A percentile compares a stretch with the other conserved stretches of the same genome.
Conservation (phyloP, 2,329 filamentous ascomycete genomes). For the Sporothrix phasma region DNA sequence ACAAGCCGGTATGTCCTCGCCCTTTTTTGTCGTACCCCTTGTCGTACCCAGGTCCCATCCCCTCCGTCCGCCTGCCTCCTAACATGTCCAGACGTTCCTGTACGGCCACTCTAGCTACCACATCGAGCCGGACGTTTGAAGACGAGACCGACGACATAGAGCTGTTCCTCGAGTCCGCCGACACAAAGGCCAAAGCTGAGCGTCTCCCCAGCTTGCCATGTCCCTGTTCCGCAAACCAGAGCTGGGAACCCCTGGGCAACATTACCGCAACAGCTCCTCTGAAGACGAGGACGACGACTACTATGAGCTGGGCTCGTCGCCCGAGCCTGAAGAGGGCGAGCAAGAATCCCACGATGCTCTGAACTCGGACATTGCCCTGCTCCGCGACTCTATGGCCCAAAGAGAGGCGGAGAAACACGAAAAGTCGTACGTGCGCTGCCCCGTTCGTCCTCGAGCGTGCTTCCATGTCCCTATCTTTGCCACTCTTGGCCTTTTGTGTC, state of each 20-base stretch:
- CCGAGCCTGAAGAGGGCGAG: conserved; percentile 17
- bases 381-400: conserved; percentile 37
- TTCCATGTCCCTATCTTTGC: too few relatives aligned
- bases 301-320: conserved; percentile 17
- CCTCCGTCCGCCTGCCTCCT: background rate
- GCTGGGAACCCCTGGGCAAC: conserved; percentile 20
- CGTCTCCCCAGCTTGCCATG: conserved; percentile 41
- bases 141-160: conserved; percentile 33
- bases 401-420: conserved; percentile 36
- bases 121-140: conserved; percentile 33
- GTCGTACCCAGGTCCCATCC: background rate
- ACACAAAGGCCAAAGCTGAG: conserved; percentile 37
- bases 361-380: conserved; percentile 40
- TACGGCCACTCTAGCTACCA: conserved; percentile 43
- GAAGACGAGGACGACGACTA: conserved; percentile 19
- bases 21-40: too few relatives aligned
- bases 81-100: conserved; percentile 38
- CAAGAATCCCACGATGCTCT: conserved; percentile 28
- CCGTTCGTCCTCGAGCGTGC: background rate
- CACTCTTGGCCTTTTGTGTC: background rate
- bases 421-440: conserved; percentile 32
- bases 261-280: conserved; percentile 16
- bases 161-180: conserved; percentile 45
- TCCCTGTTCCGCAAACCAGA: conserved; percentile 38
- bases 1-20: conserved; percentile 43